Percentiles rank a stretch among this genome's conserved stretches.
phyloP scores from a whole-genome alignment of 2,329 filamentous ascomycete species.

The Hymenoscyphus albidus region DNA sequence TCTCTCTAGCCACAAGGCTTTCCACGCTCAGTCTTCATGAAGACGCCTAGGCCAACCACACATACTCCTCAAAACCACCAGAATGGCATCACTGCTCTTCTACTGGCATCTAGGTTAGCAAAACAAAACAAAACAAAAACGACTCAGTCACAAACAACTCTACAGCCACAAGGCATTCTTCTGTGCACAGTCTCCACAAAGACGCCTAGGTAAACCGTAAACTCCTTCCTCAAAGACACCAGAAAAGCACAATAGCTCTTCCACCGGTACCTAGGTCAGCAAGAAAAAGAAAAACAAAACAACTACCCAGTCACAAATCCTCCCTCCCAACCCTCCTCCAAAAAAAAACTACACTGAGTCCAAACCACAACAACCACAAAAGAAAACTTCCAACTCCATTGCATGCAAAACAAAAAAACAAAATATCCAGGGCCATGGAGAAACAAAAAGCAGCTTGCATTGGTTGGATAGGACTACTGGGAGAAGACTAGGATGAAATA shows the following conservation, averaged over 20 bases:
- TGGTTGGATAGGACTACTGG: not conserved
- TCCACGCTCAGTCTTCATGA: no score
- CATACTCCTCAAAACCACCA: no score
- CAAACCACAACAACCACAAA: not conserved
- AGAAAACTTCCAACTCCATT: not conserved
- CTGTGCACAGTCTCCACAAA: not conserved
- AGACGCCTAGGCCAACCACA: no score
- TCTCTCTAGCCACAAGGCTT: no score
- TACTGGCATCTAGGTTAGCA: not conserved
- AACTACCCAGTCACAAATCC: not conserved
- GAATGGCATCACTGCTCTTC: not conserved
- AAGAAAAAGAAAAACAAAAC: not conserved
- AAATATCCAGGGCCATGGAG: not conserved
- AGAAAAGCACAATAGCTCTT: not conserved
- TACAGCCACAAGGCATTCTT: no score
- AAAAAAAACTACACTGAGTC: not conserved
- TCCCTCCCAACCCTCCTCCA: not conserved
- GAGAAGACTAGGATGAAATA: not conserved
- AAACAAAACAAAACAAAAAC: not conserved
- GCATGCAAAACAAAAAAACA: not conserved
- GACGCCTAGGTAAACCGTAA: not conserved
- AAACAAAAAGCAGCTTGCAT: not conserved
- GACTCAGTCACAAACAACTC: not conserved
- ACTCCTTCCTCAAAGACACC: not conserved
- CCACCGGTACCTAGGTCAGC: not conserved